Evolutionary conservation across 208 protist genomes (phyloP), one percentile per base, ranked within the genome.

Genomic region (Wallacemonas collosoma): DNA sequence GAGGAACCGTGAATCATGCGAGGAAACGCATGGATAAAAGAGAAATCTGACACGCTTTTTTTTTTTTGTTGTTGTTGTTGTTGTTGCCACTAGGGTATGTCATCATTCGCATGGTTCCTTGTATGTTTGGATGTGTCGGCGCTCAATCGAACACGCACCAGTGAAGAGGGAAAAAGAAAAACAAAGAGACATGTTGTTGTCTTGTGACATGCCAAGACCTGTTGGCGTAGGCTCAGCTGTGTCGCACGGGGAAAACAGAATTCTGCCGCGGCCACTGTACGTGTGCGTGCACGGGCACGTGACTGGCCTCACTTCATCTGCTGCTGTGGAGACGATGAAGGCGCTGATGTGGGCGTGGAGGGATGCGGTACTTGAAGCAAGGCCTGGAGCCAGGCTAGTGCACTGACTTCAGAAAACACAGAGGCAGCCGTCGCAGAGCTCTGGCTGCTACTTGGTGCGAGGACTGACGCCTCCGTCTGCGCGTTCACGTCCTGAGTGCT

Each of bases 381-480:
- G 3, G 60, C 60, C 40, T 65, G 60, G 26, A 65, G 60, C 60
- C 60, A 65, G 15, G 60, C 60, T 5, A 65, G 60, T n/a, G 60
- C 40, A 15, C 41, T 12, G 5, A 65, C 41, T 1, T 65, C 60
- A 26, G 60, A 65, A 8, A 51, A 4, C 12, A 17, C 60, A 26
- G 41, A 8, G 2, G 60, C 4, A 4, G 17, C 57, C 17, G n/a
- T 11, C 26, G 54, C 56, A 41, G 8, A 35, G 51, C 51, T 5
- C 51, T 7, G 51, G 9, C 51, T 7, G 51, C 15, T 56, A 50
- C 45, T 14, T 50, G 8, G 45, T 6, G 8, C 45, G 45, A 14
- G 45, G 45, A 12, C 45, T 50, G 26, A 26, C 26, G 26, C 26
- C 26, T 26, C 26, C 26, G 0, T 26, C 26, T 26, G 26, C 26